These are phyloP conservation scores for Claviceps pusilla DNA, from an alignment of 2,329 filamentous ascomycete genomes.

Conservation along the genomic window DNA sequence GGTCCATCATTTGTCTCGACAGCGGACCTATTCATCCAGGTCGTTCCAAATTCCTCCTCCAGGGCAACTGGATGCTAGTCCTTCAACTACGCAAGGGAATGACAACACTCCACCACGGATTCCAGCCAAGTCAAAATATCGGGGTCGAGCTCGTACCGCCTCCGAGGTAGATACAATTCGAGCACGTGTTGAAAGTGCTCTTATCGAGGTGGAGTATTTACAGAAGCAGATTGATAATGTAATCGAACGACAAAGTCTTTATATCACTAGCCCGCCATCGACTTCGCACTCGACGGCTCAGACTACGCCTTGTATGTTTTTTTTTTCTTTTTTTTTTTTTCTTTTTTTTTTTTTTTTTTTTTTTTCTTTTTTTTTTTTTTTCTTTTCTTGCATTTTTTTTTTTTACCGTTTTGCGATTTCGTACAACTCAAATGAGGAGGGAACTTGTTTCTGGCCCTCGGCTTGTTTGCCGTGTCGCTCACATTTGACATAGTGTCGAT, in stretches of 20 bases:
- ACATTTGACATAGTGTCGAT: conserved; percentile 30
- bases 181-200: conserved; percentile 39
- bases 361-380: background rate
- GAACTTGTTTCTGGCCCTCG: background rate
- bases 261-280: conserved; percentile 36
- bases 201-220: conserved; percentile 43
- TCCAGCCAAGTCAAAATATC: conserved; percentile 26
- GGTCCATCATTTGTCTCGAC: conserved; percentile 18
- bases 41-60: conserved; percentile 43
- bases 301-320: conserved; percentile 16
- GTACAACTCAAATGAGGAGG: no score
- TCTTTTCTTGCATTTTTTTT: background rate
- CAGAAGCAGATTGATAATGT: conserved; percentile 45
- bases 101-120: conserved; percentile 17
- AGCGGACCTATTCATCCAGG: conserved; percentile 34
- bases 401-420: no score
- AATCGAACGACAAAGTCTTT: conserved; percentile 46
- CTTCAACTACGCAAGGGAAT: no score
- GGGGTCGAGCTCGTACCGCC: conserved; percentile 29
- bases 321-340: conserved; percentile 1
- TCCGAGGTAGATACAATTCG: conserved; percentile 36
- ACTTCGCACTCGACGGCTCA: conserved; percentile 29
- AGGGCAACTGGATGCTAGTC: conserved; percentile 17
- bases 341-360: background rate
- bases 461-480: background rate